Conservation (phyloP, 208 protist genomes). For the Zelonia costaricensis region DNA sequence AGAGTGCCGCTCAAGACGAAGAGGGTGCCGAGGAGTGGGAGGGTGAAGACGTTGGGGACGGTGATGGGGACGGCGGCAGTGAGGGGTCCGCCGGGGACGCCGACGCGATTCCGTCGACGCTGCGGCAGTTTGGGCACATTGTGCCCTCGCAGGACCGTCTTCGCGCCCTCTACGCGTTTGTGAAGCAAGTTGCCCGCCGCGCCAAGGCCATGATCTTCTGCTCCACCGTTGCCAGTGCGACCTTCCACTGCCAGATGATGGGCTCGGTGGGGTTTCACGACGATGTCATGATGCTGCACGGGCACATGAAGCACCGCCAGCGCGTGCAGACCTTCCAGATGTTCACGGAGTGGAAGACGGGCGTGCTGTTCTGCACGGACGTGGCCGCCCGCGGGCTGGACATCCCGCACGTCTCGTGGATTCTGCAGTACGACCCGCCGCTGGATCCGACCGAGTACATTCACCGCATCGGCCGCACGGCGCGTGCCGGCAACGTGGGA, state of each 20-base stretch:
- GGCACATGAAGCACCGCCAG: conserved; percentile 95
- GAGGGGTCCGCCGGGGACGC: conserved; percentile 31
- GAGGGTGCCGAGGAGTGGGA: conserved; percentile 24
- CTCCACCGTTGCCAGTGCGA: conserved; percentile 96
- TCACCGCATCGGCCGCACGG: conserved; percentile 96
- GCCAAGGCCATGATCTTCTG: conserved; percentile 98
- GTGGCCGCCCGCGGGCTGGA: conserved; percentile 95
- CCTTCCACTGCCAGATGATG: conserved; percentile 98
- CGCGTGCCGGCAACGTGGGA: conserved; percentile 92
- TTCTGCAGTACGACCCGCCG: conserved; percentile 98
- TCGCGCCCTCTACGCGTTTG: conserved; percentile 95
- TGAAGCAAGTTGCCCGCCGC: conserved; percentile 97
- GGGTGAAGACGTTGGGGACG: conserved; percentile 10
- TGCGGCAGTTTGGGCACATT: conserved; percentile 84
- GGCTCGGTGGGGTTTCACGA: conserved; percentile 99
- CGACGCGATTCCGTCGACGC: conserved; percentile 73
- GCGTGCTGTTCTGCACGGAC: conserved; percentile 96
- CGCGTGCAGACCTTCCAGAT: conserved; percentile 89
- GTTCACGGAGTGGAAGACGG: conserved; percentile 85
- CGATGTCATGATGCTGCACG: conserved; percentile 95
- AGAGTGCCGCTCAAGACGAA: no score
- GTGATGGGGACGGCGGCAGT: not conserved
- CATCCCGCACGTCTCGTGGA: conserved; percentile 96
- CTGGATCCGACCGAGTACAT: conserved; percentile 96
- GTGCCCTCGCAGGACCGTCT: conserved; percentile 73